phyloP scores from a whole-genome alignment of 768 basidiomycete genomes.

The Coprinopsis marcescibilis region DNA sequence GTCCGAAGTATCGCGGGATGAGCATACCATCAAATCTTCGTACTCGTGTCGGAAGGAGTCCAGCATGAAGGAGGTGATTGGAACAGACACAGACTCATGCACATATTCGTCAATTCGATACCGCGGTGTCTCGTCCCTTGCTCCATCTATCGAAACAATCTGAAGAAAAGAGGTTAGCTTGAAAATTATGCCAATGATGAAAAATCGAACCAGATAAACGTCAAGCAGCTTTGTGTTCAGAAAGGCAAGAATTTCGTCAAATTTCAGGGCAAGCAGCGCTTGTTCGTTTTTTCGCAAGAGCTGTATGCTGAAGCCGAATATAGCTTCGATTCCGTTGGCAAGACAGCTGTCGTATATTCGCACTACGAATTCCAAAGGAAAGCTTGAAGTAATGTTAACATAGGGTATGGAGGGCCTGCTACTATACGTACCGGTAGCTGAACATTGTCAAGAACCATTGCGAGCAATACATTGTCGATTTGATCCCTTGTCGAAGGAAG shows the following conservation, averaged over 20 bases:
- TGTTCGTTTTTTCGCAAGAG: slow-evolving; percentile 88
- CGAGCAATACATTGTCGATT: slow-evolving; percentile 97
- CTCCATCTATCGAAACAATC: slow-evolving; percentile 21
- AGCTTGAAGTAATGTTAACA: slow-evolving; percentile 42
- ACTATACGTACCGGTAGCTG: slow-evolving; percentile 69
- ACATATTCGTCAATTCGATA: slow-evolving; percentile 83
- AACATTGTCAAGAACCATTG: slow-evolving; percentile 99
- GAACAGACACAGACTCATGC: slow-evolving; percentile 75
- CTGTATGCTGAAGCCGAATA: slow-evolving; percentile 90
- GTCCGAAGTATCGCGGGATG: background rate
- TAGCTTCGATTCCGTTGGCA: slow-evolving; percentile 94
- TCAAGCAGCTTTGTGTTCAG: slow-evolving; percentile 81
- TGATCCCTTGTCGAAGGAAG: slow-evolving; percentile 89
- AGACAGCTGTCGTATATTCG: slow-evolving; percentile 96
- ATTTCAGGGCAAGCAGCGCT: slow-evolving; percentile 69
- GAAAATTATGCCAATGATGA: background rate
- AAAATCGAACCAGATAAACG: slow-evolving; percentile 51
- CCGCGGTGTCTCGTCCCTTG: slow-evolving; percentile 22
- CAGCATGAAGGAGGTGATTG: slow-evolving; percentile 94
- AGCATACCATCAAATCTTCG: slow-evolving; percentile 59
- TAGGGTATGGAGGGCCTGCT: background rate
- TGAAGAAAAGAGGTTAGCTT: slow-evolving; percentile 19
- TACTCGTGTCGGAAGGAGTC: slow-evolving; percentile 88
- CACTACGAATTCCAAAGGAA: slow-evolving; percentile 90
- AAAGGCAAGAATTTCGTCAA: slow-evolving; percentile 85